These are phyloP conservation scores for Torulaspora quercuum DNA, from an alignment of 805 yeast species.

Conservation along the genomic window DNA sequence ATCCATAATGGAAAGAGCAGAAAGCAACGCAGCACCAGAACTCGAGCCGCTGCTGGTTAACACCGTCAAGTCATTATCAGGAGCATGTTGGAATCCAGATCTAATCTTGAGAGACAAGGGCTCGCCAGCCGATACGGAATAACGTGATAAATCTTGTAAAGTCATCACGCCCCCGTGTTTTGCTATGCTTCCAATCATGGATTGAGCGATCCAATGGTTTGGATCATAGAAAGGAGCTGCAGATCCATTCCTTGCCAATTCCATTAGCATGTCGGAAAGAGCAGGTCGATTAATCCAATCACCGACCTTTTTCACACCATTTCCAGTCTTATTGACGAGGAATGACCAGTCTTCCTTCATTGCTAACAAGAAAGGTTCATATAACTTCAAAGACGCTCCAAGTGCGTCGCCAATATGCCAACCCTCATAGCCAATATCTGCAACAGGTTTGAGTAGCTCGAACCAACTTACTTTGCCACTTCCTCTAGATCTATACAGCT, in stretches of 20 bases:
- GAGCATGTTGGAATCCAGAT: constrained; percentile 26
- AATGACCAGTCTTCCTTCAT: constrained; percentile 53
- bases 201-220: constrained; percentile 63
- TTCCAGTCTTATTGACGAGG: constrained; percentile 40
- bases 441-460: constrained; percentile 72
- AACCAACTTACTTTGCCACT: constrained; percentile 71
- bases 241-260: constrained; percentile 74
- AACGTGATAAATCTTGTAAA: constrained; percentile 61
- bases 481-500: constrained; percentile 56
- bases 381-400: constrained; percentile 42
- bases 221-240: constrained; percentile 81
- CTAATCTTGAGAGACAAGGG: constrained; percentile 31
- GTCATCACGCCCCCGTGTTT: constrained; percentile 65
- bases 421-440: constrained; percentile 60
- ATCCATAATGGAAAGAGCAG: constrained; percentile 68
- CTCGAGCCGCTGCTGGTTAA: constrained; percentile 69
- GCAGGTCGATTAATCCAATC: constrained; percentile 58
- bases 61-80: constrained; percentile 45
- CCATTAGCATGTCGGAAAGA: constrained; percentile 62
- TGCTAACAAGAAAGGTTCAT: constrained; percentile 35
- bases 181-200: constrained; percentile 49
- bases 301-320: constrained; percentile 47
- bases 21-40: constrained; percentile 75
- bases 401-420: constrained; percentile 51
- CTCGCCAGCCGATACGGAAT: constrained; percentile 48